Percentiles rank a stretch among this genome's conserved stretches.
Conservation (phyloP, 768 basidiomycete species). For the Kwoniella sp. region DNA sequence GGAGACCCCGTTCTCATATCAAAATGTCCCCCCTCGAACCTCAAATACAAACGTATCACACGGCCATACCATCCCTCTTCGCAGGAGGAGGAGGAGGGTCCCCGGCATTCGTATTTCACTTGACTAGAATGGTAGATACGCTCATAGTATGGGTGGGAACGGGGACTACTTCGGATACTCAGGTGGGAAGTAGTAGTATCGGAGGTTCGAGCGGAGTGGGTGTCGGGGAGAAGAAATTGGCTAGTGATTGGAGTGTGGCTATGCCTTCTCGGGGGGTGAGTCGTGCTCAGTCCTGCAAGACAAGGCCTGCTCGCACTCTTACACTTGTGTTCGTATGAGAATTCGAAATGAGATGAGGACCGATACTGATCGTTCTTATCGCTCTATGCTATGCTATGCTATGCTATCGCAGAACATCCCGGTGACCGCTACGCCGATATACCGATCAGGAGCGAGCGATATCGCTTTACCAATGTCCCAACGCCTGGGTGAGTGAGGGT, state of each 20-base stretch:
- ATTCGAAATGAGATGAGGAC: too few relatives aligned
- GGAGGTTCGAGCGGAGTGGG: not conserved
- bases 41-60: slow-evolving; percentile 27
- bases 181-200: not conserved
- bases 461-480: slow-evolving; percentile 44
- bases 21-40: slow-evolving; percentile 24
- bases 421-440: slow-evolving; percentile 41
- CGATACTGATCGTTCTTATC: slow-evolving; percentile 3
- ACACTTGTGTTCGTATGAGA: too few relatives aligned
- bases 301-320: too few relatives aligned
- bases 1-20: too few relatives aligned
- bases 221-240: slow-evolving; percentile 31
- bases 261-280: slow-evolving; percentile 48
- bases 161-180: slow-evolving; percentile 12
- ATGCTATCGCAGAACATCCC: slow-evolving; percentile 30
- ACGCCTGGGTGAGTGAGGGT: slow-evolving; percentile 36
- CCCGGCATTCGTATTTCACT: slow-evolving; percentile 41
- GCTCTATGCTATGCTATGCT: slow-evolving; percentile 15
- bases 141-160: slow-evolving; percentile 46
- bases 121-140: slow-evolving; percentile 39
- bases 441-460: slow-evolving; percentile 34
- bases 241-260: slow-evolving; percentile 45
- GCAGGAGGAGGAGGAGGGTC: slow-evolving; percentile 20
- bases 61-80: slow-evolving; percentile 32
- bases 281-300: not conserved